Evolutionary conservation across 225 moss, liverwort and hornwort genomes (phyloP).

Genomic region (Thuidium tamariscinum): DNA sequence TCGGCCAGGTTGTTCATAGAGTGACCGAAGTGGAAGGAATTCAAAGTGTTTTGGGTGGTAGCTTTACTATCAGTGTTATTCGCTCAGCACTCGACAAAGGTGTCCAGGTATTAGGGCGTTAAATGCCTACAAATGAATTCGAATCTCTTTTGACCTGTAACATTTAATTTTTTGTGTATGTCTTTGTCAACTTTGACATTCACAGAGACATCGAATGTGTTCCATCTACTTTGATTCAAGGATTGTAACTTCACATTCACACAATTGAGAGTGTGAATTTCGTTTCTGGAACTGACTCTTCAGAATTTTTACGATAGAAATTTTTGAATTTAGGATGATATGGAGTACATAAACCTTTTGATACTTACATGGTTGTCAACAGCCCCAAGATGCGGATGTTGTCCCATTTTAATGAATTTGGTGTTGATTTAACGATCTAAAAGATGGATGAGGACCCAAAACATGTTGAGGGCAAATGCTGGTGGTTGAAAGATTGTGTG

Average conservation of each 20-base stretch:
- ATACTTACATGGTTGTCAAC: neutral
- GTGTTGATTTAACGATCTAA: neutral
- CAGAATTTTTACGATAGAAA: neutral
- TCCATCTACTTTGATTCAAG: neutral
- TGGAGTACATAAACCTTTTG: neutral
- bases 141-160: neutral
- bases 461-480: neutral
- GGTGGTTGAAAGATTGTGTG: neutral
- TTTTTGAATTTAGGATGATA: neutral
- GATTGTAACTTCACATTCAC: neutral
- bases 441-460: neutral
- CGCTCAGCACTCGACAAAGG: slow-evolving; percentile 61
- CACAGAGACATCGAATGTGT: neutral
- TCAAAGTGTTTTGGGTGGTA: slow-evolving; percentile 26
- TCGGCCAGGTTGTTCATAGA: slow-evolving; percentile 41
- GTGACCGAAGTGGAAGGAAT: slow-evolving; percentile 58
- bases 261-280: neutral
- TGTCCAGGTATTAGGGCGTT: slow-evolving; percentile 40
- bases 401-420: neutral
- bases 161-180: neutral
- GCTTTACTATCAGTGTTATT: slow-evolving; percentile 29
- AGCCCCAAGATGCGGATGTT: neutral
- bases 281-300: neutral
- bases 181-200: neutral
- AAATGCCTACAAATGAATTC: neutral